A percentile compares a stretch with the other conserved stretches of the same genome.
These are phyloP conservation scores for Curvularia lunata DNA, from an alignment of 2,329 filamentous ascomycete species.

Conservation along the genomic window DNA sequence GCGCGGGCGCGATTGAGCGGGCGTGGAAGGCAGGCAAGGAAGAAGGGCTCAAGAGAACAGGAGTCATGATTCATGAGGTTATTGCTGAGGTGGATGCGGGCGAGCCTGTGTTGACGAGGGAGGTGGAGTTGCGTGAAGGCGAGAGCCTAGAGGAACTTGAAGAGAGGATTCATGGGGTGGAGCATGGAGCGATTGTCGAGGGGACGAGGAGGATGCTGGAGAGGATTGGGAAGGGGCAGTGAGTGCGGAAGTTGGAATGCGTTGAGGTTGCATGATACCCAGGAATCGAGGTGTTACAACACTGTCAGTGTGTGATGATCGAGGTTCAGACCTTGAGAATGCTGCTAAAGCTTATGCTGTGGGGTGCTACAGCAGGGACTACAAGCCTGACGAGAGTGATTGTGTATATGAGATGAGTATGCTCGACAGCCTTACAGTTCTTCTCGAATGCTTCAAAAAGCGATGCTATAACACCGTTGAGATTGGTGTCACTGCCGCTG, in stretches of 20 bases:
- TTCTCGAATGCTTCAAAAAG: too few species aligned
- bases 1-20: conserved; percentile 76
- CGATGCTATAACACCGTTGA: too few species aligned
- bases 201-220: conserved; percentile 65
- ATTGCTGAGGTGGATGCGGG: conserved; percentile 78
- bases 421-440: neutral
- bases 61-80: conserved; percentile 90
- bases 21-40: conserved; percentile 76
- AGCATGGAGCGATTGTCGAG: conserved; percentile 80
- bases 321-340: neutral
- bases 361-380: neutral
- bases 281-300: neutral
- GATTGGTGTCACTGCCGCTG: too few species aligned
- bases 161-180: conserved; percentile 74
- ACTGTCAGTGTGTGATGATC: neutral
- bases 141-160: conserved; percentile 68
- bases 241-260: neutral
- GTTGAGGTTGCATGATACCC: conserved; percentile 12
- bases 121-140: conserved; percentile 68
- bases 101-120: conserved; percentile 70
- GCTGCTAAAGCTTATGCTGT: neutral
- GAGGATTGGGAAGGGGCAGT: conserved; percentile 31
- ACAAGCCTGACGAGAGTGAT: neutral
- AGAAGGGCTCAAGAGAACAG: conserved; percentile 71
- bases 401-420: neutral